Percentiles rank a stretch among this genome's conserved stretches.
phyloP scores from a whole-genome alignment of 768 basidiomycete species.

The Leucogyrophana mollusca region DNA sequence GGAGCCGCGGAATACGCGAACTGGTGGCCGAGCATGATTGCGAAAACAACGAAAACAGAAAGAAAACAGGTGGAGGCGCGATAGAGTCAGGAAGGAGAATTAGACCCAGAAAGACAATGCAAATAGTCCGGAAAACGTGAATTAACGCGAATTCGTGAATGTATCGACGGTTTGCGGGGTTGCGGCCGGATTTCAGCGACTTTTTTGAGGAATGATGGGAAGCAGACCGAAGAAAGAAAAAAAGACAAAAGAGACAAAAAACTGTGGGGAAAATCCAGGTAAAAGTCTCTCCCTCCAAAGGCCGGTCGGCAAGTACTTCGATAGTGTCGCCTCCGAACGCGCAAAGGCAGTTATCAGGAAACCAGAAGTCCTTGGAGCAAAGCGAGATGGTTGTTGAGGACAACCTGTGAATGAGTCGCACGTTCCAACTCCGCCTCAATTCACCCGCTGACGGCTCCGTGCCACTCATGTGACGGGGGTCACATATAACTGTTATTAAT shows the following conservation, averaged over 20 bases:
- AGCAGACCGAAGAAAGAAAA: slow-evolving; percentile 4
- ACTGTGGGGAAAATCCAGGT: slow-evolving; percentile 11
- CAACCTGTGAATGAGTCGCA: slow-evolving; percentile 31
- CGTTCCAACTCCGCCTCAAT: slow-evolving; percentile 33
- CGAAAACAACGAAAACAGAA: slow-evolving; percentile 6
- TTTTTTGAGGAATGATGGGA: slow-evolving; percentile 17
- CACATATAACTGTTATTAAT: background rate
- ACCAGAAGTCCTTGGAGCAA: slow-evolving; percentile 7
- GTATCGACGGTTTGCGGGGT: slow-evolving; percentile 2
- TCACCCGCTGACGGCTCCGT: slow-evolving; percentile 16
- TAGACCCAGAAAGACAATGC: slow-evolving; percentile 1
- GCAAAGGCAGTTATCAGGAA: background rate
- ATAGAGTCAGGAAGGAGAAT: slow-evolving; percentile 3
- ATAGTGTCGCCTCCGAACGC: slow-evolving; percentile 1
- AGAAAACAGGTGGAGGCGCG: slow-evolving; percentile 13
- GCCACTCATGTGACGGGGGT: slow-evolving; percentile 19
- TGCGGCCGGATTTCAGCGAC: slow-evolving; percentile 13
- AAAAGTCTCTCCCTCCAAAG: slow-evolving; percentile 7
- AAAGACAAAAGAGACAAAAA: slow-evolving; percentile 14
- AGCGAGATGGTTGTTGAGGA: slow-evolving; percentile 32
- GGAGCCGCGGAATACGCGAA: slow-evolving; percentile 94
- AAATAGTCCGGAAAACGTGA: slow-evolving; percentile 14
- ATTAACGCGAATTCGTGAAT: slow-evolving; percentile 24
- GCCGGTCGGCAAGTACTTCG: slow-evolving; percentile 1
- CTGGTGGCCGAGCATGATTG: slow-evolving; percentile 80